Conservation (phyloP, 129 eudicot species). For the Calendula officinalis region DNA sequence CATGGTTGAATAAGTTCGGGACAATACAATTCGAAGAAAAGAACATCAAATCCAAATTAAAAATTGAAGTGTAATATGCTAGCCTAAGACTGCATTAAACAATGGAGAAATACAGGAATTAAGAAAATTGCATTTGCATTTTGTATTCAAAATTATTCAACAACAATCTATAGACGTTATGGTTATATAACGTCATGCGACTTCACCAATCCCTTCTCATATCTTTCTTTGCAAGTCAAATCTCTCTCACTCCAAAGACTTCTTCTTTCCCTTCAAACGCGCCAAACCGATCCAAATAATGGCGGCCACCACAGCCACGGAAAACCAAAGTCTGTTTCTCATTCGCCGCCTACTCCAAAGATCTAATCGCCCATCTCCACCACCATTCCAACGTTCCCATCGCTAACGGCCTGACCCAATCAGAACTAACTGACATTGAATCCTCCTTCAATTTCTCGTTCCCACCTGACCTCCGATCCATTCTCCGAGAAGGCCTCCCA, state of each 20-base stretch:
- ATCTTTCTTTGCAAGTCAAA: background rate
- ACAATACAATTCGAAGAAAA: too few relatives aligned
- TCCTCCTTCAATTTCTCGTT: constrained; percentile 50
- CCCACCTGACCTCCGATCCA: constrained; percentile 85
- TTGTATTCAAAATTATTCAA: constrained; percentile 9
- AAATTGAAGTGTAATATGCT: too few relatives aligned
- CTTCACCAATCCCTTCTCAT: constrained; percentile 13
- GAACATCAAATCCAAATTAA: too few relatives aligned
- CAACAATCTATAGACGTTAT: constrained; percentile 18
- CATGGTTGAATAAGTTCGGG: too few relatives aligned
- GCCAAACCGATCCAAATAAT: constrained; percentile 2
- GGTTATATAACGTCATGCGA: constrained; percentile 19
- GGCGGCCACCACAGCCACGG: constrained; percentile 17
- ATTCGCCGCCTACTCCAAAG: constrained; percentile 83
- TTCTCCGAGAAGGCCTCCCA: constrained; percentile 83
- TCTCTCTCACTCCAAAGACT: constrained; percentile 19
- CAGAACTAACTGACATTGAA: constrained; percentile 56
- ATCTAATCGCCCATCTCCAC: constrained; percentile 52
- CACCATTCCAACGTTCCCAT: constrained; percentile 45
- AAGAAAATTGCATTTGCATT: background rate
- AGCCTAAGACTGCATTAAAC: too few relatives aligned
- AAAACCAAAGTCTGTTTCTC: constrained; percentile 63
- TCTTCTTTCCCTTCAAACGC: constrained; percentile 25
- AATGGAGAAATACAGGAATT: too few relatives aligned
- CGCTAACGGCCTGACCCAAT: constrained; percentile 48